phyloP scores from a whole-genome alignment of 2,329 filamentous ascomycete genomes.

The Malbranchea cinnamomea region DNA sequence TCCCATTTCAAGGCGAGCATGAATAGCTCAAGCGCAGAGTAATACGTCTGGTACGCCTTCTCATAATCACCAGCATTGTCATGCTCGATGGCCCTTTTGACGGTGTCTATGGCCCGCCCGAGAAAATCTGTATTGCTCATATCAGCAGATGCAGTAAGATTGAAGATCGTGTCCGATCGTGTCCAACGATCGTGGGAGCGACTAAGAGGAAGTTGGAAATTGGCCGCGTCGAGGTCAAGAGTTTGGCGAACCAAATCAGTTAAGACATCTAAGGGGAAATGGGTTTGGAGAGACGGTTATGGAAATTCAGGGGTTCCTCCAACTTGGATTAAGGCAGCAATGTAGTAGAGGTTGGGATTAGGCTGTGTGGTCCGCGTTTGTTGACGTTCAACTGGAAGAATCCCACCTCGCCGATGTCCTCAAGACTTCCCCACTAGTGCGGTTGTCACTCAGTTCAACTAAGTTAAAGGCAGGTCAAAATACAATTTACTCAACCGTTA shows the following conservation, averaged over 20 bases:
- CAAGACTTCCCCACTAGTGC: slow-evolving; percentile 7
- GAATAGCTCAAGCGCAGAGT: slow-evolving; percentile 89
- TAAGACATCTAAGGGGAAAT: slow-evolving; percentile 1
- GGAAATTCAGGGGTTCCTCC: not conserved
- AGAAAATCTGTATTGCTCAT: slow-evolving; percentile 98
- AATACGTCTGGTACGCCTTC: slow-evolving; percentile 92
- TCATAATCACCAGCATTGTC: slow-evolving; percentile 95
- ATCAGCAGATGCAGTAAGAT: too few species aligned
- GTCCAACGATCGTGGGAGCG: slow-evolving; percentile 1
- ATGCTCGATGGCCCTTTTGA: slow-evolving; percentile 93
- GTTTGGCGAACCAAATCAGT: not conserved
- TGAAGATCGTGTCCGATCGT: too few species aligned
- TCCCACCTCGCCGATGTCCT: slow-evolving; percentile 1
- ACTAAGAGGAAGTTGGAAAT: not conserved
- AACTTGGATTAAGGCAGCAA: not conserved
- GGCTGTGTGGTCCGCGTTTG: too few species aligned
- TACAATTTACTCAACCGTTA: too few species aligned
- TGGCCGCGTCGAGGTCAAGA: slow-evolving; percentile 1
- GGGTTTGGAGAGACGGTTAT: not conserved
- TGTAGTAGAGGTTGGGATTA: too few species aligned
- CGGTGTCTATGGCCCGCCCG: slow-evolving; percentile 86
- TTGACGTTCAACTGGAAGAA: not conserved
- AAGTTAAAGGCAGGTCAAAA: too few species aligned
- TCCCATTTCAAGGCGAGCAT: slow-evolving; percentile 99
- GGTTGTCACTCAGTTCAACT: slow-evolving; percentile 6